Conservation (phyloP, 1,284 basidiomycete species). For the Melampsora americana region DNA sequence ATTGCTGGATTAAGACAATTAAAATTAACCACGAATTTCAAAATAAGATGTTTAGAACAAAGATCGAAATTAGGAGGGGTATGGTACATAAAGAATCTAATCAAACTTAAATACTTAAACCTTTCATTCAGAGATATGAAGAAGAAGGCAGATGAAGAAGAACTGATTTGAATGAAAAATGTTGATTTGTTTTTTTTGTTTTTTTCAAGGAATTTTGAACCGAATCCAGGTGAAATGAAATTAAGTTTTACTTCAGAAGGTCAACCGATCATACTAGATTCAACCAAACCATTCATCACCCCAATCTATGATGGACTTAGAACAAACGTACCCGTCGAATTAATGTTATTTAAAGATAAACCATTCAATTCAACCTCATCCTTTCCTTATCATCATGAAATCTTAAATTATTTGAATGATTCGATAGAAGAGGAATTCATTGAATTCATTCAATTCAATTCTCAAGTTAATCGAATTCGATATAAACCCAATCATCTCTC, state of each 20-base stretch:
- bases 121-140: no score
- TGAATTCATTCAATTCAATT: constrained; percentile 43
- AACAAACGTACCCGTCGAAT: constrained; percentile 52
- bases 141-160: no score
- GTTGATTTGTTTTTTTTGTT: no score
- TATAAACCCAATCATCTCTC: neutral
- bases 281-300: constrained; percentile 30
- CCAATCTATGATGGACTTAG: constrained; percentile 53
- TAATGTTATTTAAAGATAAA: constrained; percentile 51
- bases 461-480: constrained; percentile 46
- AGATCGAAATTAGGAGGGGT: constrained; percentile 13
- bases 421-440: constrained; percentile 36
- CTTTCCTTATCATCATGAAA: constrained; percentile 48
- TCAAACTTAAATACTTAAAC: no score
- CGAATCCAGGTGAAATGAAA: constrained; percentile 46
- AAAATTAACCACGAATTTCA: constrained; percentile 8
- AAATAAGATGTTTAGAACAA: constrained; percentile 23
- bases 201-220: constrained; percentile 49
- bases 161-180: neutral
- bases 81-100: constrained; percentile 18
- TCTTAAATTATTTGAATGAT: constrained; percentile 47
- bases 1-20: constrained; percentile 25
- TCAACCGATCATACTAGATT: constrained; percentile 33
- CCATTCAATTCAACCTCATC: constrained; percentile 49
- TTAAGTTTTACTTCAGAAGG: constrained; percentile 47